Conservation (phyloP, 2,329 filamentous ascomycete species). For the Thermothelomyces thermophilus region DNA sequence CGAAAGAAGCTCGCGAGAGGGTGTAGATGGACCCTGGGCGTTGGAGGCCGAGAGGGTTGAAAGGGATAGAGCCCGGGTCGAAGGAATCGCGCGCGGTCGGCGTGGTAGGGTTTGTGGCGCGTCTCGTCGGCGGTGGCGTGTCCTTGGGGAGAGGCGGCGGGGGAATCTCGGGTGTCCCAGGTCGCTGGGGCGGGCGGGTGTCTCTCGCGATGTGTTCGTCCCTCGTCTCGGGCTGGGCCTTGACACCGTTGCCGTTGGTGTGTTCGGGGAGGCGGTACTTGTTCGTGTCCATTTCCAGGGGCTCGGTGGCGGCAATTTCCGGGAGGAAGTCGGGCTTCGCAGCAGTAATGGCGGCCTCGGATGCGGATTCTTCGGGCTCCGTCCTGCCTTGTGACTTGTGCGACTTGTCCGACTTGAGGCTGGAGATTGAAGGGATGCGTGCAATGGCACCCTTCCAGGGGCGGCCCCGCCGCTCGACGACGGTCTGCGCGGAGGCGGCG, state of each 20-base stretch:
- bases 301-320: constrained; percentile 44
- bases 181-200: constrained; percentile 35
- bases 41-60: constrained; percentile 58
- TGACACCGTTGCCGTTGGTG: constrained; percentile 60
- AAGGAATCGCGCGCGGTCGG: constrained; percentile 33
- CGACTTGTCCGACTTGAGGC: constrained; percentile 25
- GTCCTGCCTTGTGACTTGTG: constrained; percentile 18
- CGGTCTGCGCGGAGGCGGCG: constrained; percentile 43
- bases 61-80: constrained; percentile 48
- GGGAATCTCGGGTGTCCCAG: constrained; percentile 28
- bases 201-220: constrained; percentile 52
- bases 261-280: constrained; percentile 70
- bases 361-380: constrained; percentile 26
- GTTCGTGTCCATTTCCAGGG: constrained; percentile 61
- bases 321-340: constrained; percentile 38
- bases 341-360: constrained; percentile 27
- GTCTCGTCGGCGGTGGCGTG: constrained; percentile 36
- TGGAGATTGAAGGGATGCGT: constrained; percentile 39
- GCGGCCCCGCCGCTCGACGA: constrained; percentile 59
- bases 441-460: constrained; percentile 64
- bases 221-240: constrained; percentile 51
- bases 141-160: constrained; percentile 48
- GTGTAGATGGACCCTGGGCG: constrained; percentile 88
- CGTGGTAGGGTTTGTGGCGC: constrained; percentile 23
- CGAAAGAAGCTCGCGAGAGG: constrained; percentile 84